Evolutionary conservation across 169 alveolate species (phyloP).

Genomic region (Fabrea salina): DNA sequence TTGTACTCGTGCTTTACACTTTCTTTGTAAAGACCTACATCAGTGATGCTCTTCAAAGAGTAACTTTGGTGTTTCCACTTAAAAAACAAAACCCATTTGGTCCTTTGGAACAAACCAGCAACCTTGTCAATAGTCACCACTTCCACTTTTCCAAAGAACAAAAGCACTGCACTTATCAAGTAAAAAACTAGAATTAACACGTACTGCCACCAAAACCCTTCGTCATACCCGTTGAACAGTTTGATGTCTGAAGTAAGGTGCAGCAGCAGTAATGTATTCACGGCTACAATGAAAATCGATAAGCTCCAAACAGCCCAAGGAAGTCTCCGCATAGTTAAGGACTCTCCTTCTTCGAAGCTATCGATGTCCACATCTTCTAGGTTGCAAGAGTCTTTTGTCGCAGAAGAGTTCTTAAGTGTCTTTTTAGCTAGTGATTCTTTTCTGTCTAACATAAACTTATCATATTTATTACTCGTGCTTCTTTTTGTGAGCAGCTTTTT

Average conservation of each 20-base stretch:
- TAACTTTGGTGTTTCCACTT: background rate
- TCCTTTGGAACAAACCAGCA: background rate
- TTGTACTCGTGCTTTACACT: background rate
- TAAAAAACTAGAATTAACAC: background rate
- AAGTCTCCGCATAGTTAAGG: background rate
- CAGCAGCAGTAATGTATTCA: background rate
- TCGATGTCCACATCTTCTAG: too few relatives aligned
- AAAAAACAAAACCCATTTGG: background rate
- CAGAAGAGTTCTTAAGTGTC: too few relatives aligned
- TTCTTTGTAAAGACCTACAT: background rate
- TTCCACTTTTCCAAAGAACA: background rate
- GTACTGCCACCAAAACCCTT: background rate
- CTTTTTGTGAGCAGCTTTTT: too few relatives aligned
- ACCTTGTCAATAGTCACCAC: background rate
- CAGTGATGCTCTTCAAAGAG: background rate
- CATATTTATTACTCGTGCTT: too few relatives aligned
- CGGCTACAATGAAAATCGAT: background rate
- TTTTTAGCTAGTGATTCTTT: too few relatives aligned
- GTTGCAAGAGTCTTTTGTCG: too few relatives aligned
- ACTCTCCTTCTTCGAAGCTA: too few relatives aligned
- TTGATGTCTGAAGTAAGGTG: background rate
- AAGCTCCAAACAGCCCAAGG: slow-evolving; percentile 2
- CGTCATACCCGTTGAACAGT: background rate
- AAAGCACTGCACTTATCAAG: background rate
- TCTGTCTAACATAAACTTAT: too few relatives aligned